Evolutionary conservation across 2,329 filamentous ascomycete genomes (phyloP).

Genomic region (Claviceps lovelessii): DNA sequence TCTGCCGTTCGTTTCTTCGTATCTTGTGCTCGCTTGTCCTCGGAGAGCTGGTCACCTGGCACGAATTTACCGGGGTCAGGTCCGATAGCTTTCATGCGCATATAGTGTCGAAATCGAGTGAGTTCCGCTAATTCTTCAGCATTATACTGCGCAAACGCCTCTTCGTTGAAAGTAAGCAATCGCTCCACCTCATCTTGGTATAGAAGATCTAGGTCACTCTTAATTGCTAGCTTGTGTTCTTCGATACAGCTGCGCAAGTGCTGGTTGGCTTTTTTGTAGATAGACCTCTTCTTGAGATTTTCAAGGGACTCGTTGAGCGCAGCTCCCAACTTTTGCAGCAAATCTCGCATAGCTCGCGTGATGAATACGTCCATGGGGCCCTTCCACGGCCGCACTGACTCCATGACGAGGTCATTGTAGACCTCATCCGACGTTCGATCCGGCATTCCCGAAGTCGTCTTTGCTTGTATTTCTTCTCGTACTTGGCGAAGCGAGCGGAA

Average conservation of each 20-base stretch:
- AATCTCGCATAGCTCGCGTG: conserved; percentile 29
- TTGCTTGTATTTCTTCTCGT: conserved; percentile 36
- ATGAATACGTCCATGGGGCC: conserved; percentile 36
- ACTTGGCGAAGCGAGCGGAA: conserved; percentile 37
- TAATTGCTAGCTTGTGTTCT: conserved; percentile 22
- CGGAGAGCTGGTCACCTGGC: conserved; percentile 21
- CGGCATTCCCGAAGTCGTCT: conserved; percentile 42
- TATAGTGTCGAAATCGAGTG: conserved; percentile 32
- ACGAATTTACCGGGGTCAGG: conserved; percentile 12
- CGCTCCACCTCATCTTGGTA: conserved; percentile 39
- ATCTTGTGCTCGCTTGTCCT: conserved; percentile 33
- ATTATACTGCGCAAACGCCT: conserved; percentile 31
- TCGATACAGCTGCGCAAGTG: conserved; percentile 31
- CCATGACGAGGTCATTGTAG: conserved; percentile 40
- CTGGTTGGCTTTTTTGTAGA: conserved; percentile 33
- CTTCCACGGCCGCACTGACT: conserved; percentile 46
- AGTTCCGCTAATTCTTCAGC: conserved; percentile 32
- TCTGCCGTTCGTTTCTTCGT: conserved; percentile 27
- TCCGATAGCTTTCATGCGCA: conserved; percentile 29
- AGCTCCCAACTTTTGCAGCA: conserved; percentile 30
- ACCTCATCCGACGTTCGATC: conserved; percentile 45
- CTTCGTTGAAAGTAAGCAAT: conserved; percentile 43
- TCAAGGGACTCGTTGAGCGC: conserved; percentile 35
- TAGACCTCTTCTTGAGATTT: conserved; percentile 29
- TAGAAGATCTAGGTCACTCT: conserved; percentile 25